These are phyloP conservation scores for Mycena albidolilacea DNA, from an alignment of 768 basidiomycete genomes.

Conservation along the genomic window DNA sequence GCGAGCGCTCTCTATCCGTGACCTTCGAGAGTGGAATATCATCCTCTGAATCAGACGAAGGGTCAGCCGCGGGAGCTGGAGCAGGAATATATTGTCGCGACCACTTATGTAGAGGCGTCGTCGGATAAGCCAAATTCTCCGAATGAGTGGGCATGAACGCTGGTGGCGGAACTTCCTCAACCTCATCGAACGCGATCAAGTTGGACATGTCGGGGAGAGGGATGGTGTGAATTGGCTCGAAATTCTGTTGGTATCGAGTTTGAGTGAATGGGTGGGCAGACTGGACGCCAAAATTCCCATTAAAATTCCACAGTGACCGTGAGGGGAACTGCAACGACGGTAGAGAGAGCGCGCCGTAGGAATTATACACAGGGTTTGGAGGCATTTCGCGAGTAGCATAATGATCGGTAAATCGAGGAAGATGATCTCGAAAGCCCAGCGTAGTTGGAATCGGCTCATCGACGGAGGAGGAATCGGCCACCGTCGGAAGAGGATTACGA, in stretches of 20 bases:
- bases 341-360: neutral
- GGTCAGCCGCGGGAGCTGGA: neutral
- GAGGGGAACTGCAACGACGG: neutral
- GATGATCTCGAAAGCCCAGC: neutral
- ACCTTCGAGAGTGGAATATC: neutral
- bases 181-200: conserved; percentile 11
- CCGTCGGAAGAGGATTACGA: conserved; percentile 6
- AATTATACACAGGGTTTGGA: neutral
- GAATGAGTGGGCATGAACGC: neutral
- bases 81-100: neutral
- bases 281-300: too few species aligned
- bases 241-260: neutral
- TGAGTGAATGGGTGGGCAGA: neutral
- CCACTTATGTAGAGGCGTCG: neutral
- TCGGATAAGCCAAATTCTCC: neutral
- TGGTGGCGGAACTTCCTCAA: neutral
- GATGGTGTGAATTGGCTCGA: neutral
- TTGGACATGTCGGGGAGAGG: neutral
- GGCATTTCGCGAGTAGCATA: neutral
- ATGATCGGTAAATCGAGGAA: neutral
- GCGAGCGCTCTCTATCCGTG: neutral
- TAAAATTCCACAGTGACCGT: too few species aligned
- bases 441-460: neutral
- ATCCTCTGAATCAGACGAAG: neutral
- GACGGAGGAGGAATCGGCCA: neutral